Conservation (phyloP, 2,329 filamentous ascomycete species). For the Exophiala xenobiotica region DNA sequence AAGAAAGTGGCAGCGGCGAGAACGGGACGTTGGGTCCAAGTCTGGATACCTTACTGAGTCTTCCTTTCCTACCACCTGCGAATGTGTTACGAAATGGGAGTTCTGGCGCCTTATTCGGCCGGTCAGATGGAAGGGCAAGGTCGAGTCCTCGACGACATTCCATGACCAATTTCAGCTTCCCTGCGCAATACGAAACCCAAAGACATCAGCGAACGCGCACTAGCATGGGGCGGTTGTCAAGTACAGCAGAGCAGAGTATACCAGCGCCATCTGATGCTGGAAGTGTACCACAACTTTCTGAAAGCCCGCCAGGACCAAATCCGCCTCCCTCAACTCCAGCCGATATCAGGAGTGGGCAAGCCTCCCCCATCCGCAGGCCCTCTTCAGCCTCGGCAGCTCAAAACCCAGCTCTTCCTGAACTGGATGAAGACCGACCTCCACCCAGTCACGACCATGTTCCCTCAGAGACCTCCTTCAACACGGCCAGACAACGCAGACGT, state of each 20-base stretch:
- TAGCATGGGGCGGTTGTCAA: conserved; percentile 15
- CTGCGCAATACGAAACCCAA: conserved; percentile 53
- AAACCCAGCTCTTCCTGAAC: conserved; percentile 39
- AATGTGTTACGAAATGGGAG: conserved; percentile 45
- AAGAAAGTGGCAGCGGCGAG: conserved; percentile 43
- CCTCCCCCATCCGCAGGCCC: conserved; percentile 48
- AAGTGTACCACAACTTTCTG: conserved; percentile 42
- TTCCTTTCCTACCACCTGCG: conserved; percentile 46
- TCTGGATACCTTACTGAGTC: conserved; percentile 46
- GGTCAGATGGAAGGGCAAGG: conserved; percentile 55
- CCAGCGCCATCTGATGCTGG: conserved; percentile 13
- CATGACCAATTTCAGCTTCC: conserved; percentile 53
- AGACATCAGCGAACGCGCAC: conserved; percentile 49
- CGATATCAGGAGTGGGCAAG: conserved; percentile 56
- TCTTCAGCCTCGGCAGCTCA: conserved; percentile 49
- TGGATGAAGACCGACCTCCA: conserved; percentile 40
- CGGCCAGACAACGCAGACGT: conserved; percentile 53
- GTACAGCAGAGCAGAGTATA: conserved; percentile 8
- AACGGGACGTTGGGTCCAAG: conserved; percentile 36
- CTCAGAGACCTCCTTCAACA: conserved; percentile 45
- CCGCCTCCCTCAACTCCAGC: conserved; percentile 65
- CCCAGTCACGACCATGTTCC: conserved; percentile 23
- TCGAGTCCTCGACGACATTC: conserved; percentile 55
- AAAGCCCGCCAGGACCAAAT: conserved; percentile 57
- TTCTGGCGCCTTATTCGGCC: conserved; percentile 52